Base-by-base conservation (phyloP, 805 yeast species). In the Pichia nakasei region DNA sequence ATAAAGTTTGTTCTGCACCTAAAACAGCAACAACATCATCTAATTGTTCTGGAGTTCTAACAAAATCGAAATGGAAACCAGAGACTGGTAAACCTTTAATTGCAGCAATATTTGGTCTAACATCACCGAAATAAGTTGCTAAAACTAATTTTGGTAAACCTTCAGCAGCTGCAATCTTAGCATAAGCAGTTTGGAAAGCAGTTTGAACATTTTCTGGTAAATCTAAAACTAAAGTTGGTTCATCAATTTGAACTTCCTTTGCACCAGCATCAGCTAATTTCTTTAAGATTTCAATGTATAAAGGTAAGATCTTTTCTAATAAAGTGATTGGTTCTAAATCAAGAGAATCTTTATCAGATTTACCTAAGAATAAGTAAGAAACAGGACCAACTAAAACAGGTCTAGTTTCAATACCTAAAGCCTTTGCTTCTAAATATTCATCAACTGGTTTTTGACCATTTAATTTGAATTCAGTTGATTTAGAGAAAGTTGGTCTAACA, bases 401-500 rank as follows among this genome's bases (percentile, higher is more conserved):
- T 78, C 97, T 87, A 66, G 98, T 93, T 73, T 85, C 86, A 61
- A 93, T 71, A 64, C 97, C 98, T 60, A 85, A 79, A 51, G 70
- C 94, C 81, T 93, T 93, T 62, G 98, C 98, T 81, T 93, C 98
- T 66, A 85, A 80, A 76, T 74, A 93, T 78, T 93, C 97, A 63
- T 82, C 96, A 60, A 93, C 93, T 63, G 98, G 97, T 78, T 93
- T 93, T 61, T 81, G 74, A 64, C 96, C 95, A 70, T 83, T 87
- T 69, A 93, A 84, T 77, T 93, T 89, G 85, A 93, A 93, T 63
- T 82, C 82, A 53, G 97, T 91, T 57, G 87, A 77, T 77, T 88
- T 81, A 46, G 96, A 85, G 78, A 93, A 89, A 57, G 98, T 93
- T 70, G 98, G 98, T 78, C 98, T 86, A 63, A 93, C 97, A 70